Evolutionary conservation across 306 rosid species (phyloP), one percentile per base, ranked within the genome.

Genomic region (Glycine latifolia): DNA sequence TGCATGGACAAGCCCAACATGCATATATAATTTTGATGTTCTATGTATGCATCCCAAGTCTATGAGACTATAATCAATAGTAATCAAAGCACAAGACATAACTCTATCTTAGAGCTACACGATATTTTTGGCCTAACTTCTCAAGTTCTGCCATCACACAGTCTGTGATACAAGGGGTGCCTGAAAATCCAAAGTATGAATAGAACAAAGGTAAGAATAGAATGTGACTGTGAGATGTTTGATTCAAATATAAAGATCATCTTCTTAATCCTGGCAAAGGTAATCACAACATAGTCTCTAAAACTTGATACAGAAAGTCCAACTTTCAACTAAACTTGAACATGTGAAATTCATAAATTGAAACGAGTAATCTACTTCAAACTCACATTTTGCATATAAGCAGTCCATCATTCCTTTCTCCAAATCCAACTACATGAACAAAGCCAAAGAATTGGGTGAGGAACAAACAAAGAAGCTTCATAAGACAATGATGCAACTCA

Each of bases 361-460:
- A 71, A 37, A 43, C 15, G 77, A 53, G 76, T 55, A 47, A 69
- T 35, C 10, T 4, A 26, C 39, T 46, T 78, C 41, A 73, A 77
- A 85, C 99, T 95, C 84, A 95, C 99, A 95, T 85, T 95, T 95
- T 49, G 99, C 98, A 71, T 93, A 93, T 15, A 95, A 79, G 90
- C 99, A 95, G 77, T 93, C 97, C 98, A 95, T 89, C 99, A 91
- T 91, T 46, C 89, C 99, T 85, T 95, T 95, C 84, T 91, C 98
- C 87, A 95, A 78, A 82, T 91, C 98, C 98, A 95, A 84, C 99
- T 91, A 43, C 89, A 77, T 15, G 61, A 83, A 33, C 14, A 56
- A 26, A 67, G 0, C 8, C 54, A 68, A 85, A 73, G 70, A 14
- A 35, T 54, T 55, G 41, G 31, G 31, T 35, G 62, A 82, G 90